Conservation (phyloP, 305 asterid species). For the Fraxinus latifolia region DNA sequence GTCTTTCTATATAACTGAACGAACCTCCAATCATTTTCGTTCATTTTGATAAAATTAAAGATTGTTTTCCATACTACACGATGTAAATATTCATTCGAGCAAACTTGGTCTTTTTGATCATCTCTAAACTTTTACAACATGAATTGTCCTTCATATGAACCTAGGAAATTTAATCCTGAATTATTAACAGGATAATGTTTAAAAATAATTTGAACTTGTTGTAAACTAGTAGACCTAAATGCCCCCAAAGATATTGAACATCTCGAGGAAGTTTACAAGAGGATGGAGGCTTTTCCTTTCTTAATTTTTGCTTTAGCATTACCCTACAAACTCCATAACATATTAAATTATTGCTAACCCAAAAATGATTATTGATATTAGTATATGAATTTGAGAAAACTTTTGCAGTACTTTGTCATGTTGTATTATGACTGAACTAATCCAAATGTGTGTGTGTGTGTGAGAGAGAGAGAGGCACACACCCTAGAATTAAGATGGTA, state of each 20-base stretch:
- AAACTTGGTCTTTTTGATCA: background rate
- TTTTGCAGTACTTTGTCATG: background rate
- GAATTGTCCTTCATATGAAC: background rate
- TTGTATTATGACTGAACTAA: conserved; percentile 1
- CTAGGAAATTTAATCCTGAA: background rate
- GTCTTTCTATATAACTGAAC: background rate
- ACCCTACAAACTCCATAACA: background rate
- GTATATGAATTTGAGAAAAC: background rate
- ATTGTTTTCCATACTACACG: background rate
- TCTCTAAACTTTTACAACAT: background rate
- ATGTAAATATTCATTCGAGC: background rate
- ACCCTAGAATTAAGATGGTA: background rate
- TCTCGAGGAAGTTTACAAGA: background rate
- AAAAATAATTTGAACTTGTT: background rate
- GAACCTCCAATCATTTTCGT: background rate
- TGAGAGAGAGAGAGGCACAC: background rate
- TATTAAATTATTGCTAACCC: background rate
- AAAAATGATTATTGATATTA: background rate
- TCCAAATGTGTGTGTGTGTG: background rate
- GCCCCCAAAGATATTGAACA: background rate
- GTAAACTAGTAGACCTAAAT: background rate
- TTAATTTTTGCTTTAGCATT: background rate
- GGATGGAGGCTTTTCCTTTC: background rate
- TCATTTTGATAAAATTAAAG: background rate
- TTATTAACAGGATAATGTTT: background rate